Conservation (phyloP, 2,329 filamentous ascomycete genomes). For the Trichoderma atrobrunneum region DNA sequence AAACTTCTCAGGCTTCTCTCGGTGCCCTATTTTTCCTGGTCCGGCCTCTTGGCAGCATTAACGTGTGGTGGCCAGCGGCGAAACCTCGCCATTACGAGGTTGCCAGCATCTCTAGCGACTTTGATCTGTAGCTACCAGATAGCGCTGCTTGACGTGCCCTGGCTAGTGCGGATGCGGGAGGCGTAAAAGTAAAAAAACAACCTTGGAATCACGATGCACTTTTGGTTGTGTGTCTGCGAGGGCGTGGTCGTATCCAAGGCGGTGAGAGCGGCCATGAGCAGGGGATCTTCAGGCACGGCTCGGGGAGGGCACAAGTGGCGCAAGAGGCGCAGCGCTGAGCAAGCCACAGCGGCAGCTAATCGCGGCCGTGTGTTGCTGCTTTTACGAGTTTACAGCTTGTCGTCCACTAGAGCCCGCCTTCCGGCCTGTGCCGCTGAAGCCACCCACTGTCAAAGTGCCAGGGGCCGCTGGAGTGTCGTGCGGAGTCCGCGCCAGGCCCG, state of each 20-base stretch:
- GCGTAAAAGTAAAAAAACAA: not conserved
- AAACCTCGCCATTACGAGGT: conserved; percentile 6
- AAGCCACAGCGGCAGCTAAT: conserved; percentile 16
- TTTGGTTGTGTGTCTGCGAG: not conserved
- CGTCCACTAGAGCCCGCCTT: not conserved
- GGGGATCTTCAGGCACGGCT: conserved; percentile 15
- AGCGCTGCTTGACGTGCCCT: conserved; percentile 5
- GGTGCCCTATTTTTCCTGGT: not conserved
- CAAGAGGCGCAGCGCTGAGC: conserved; percentile 1
- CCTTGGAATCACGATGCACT: not conserved
- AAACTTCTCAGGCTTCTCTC: not conserved
- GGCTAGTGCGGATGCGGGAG: conserved; percentile 16
- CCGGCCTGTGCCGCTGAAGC: conserved; percentile 11
- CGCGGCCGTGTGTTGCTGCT: conserved; percentile 14
- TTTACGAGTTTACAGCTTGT: not conserved
- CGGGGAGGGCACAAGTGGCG: not conserved
- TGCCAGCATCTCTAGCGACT: not conserved
- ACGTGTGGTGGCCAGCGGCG: not conserved
- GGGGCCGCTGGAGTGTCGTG: not conserved
- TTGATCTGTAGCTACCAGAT: conserved; percentile 16
- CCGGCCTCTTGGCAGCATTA: conserved; percentile 9
- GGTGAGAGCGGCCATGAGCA: not conserved
- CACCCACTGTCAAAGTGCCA: not conserved
- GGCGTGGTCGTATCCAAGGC: conserved; percentile 12
- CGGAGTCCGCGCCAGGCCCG: not conserved